These are phyloP conservation scores for Sindora glabra DNA, from an alignment of 306 rosid genomes.

Conservation along the genomic window DNA sequence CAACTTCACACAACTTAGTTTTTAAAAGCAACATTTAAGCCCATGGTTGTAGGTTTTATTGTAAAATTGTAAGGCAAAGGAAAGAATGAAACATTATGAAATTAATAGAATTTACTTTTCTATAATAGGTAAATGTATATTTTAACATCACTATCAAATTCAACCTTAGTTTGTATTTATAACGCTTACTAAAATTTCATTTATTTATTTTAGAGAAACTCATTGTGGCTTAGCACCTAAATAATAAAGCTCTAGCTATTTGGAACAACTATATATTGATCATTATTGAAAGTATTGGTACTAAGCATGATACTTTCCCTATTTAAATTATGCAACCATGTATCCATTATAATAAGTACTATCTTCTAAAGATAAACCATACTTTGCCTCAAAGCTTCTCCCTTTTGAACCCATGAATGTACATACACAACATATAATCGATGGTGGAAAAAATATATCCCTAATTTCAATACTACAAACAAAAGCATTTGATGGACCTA, in stretches of 20 bases:
- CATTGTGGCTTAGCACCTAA: not conserved
- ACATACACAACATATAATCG: slow-evolving; percentile 59
- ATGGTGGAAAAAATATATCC: slow-evolving; percentile 77
- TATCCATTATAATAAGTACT: not conserved
- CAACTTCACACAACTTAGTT: slow-evolving; percentile 39
- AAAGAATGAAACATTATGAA: slow-evolving; percentile 4
- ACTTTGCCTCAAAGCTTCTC: slow-evolving; percentile 91
- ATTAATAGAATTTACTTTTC: not conserved
- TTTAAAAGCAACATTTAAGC: slow-evolving; percentile 72
- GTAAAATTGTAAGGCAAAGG: slow-evolving; percentile 45
- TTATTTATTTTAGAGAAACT: not conserved
- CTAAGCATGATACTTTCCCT: not conserved
- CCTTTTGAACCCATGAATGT: slow-evolving; percentile 59
- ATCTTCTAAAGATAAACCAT: slow-evolving; percentile 14
- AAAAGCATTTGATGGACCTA: slow-evolving; percentile 31
- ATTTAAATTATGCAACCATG: slow-evolving; percentile 3
- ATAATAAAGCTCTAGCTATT: not conserved
- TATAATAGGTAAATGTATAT: no score
- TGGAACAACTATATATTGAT: not conserved
- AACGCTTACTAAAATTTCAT: no score
- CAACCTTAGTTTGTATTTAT: no score
- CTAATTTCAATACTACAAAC: slow-evolving; percentile 69
- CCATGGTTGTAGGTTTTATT: slow-evolving; percentile 50
- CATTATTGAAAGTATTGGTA: not conserved
- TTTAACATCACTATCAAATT: no score